These are phyloP conservation scores for Fusarium foetens DNA, from an alignment of 2,329 filamentous ascomycete species.

Conservation along the genomic window DNA sequence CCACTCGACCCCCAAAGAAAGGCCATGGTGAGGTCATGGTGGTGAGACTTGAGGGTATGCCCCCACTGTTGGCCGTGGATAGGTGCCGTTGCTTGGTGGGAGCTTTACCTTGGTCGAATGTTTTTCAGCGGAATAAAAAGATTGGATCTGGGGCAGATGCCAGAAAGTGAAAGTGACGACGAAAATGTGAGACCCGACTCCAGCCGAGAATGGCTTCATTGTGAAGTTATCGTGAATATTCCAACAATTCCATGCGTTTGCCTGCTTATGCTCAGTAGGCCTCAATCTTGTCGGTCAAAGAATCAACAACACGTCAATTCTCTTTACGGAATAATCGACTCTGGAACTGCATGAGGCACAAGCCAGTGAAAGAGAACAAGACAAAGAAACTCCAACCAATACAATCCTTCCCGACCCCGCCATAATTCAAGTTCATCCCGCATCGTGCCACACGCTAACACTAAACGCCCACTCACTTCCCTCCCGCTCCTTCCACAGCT, in stretches of 20 bases:
- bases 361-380: neutral
- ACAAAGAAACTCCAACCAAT: conserved; percentile 14
- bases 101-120: conserved; percentile 33
- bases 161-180: neutral
- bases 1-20: conserved; percentile 5
- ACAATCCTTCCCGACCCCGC: conserved; percentile 29
- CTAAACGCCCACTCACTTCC: conserved; percentile 3
- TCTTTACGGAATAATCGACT: neutral
- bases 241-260: neutral
- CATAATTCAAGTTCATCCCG: conserved; percentile 32
- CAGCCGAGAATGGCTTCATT: conserved; percentile 31
- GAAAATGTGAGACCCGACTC: conserved; percentile 25
- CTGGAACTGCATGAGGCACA: neutral
- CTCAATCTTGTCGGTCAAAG: neutral
- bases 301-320: conserved; percentile 8
- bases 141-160: conserved; percentile 18
- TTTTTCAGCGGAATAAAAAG: conserved; percentile 15
- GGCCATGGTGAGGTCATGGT: conserved; percentile 42
- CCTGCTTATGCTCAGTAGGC: neutral
- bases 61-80: conserved; percentile 28
- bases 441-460: conserved; percentile 27
- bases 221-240: neutral
- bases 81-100: conserved; percentile 15
- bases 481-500: conserved; percentile 11
- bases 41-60: conserved; percentile 29